Base-by-base conservation (phyloP, 108 stramenopile genomes). In the Nitzschia sp. region DNA sequence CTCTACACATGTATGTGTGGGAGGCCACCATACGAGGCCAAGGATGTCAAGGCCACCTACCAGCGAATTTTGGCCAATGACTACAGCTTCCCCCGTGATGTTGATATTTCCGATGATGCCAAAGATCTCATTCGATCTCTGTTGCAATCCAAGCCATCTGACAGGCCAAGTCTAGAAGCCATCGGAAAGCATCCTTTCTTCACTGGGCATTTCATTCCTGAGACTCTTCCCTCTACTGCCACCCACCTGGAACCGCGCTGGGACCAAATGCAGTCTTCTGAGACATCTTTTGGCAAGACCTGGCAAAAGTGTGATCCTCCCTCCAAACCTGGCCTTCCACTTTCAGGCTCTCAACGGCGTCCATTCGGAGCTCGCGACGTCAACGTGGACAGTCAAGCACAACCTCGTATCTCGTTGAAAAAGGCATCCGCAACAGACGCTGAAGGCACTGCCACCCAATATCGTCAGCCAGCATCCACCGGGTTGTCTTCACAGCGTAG, bases 31-130 rank as follows among this genome's bases (percentile, higher is more conserved):
- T 99, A 96, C 77, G 95, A 99, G 70, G 85, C 93, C 21, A 96
- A 89, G 57, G 97, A 99, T 70, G 98, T 99, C 25, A 97, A 99
- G 79, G 88, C 94, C 6, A 99, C 98, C 6, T 99, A 99, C 74
- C 90, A 95, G 11, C 87, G 97, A 40, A 99, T 99, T 57, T 63
- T 97, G 58, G 81, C 86, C 19, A 98, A 98, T 76, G 81, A 92
- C 43, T 99, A 97, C 80, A 72, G 75, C 46, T 99, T 96, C 69
- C 98, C 98, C 6, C 71, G 65, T 2, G 50, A 85, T 41, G 65
- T 92, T 8, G 53, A 76, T 24, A 85, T 99, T 39, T 91, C 92
- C 21, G 78, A 79, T 1, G 57, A 84, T 54, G 97, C 97, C 8
- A 88, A 90, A 53, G 77, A 85, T 46, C 77, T 99, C 22, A 93